Percentiles rank a stretch among this genome's conserved stretches.
Conservation (phyloP, 2,329 filamentous ascomycete genomes). For the Neonectria punicea region DNA sequence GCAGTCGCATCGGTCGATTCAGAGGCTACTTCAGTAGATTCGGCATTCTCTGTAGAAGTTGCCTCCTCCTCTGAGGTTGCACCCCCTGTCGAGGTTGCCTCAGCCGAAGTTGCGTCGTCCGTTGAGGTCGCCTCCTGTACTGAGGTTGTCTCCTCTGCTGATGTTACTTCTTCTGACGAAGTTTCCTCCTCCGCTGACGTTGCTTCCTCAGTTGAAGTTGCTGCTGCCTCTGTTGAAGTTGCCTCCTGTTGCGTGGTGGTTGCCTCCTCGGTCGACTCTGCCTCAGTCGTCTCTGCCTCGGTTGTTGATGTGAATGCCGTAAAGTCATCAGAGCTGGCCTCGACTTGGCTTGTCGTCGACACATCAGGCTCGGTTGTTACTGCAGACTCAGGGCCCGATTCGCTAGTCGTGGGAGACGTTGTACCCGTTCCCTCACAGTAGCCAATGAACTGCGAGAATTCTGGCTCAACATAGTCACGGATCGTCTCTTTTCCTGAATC, state of each 20-base stretch:
- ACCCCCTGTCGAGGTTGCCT: not conserved
- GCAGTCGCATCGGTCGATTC: not conserved
- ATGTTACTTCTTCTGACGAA: not conserved
- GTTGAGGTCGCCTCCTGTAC: slow-evolving; percentile 15
- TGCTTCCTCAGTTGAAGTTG: slow-evolving; percentile 20
- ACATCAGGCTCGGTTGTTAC: slow-evolving; percentile 37
- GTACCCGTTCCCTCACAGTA: slow-evolving; percentile 54
- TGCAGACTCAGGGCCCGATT: slow-evolving; percentile 36
- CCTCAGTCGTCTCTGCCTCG: slow-evolving; percentile 1
- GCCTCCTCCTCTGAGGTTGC: not conserved
- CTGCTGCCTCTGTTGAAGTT: not conserved
- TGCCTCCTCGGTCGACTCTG: slow-evolving; percentile 7
- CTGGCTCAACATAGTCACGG: slow-evolving; percentile 48
- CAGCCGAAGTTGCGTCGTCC: not conserved
- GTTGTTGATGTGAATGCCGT: slow-evolving; percentile 4
- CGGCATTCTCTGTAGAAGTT: not conserved
- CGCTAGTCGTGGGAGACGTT: slow-evolving; percentile 25
- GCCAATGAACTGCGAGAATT: slow-evolving; percentile 57
- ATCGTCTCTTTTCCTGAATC: slow-evolving; percentile 41
- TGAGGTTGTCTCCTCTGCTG: not conserved
- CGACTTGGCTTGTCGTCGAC: slow-evolving; percentile 41
- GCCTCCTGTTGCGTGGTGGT: not conserved
- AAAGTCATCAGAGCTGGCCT: slow-evolving; percentile 29
- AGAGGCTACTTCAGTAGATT: not conserved
- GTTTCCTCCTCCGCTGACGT: not conserved